Conservation (phyloP, 2,329 filamentous ascomycete genomes). For the Hymenoscyphus occultus region DNA sequence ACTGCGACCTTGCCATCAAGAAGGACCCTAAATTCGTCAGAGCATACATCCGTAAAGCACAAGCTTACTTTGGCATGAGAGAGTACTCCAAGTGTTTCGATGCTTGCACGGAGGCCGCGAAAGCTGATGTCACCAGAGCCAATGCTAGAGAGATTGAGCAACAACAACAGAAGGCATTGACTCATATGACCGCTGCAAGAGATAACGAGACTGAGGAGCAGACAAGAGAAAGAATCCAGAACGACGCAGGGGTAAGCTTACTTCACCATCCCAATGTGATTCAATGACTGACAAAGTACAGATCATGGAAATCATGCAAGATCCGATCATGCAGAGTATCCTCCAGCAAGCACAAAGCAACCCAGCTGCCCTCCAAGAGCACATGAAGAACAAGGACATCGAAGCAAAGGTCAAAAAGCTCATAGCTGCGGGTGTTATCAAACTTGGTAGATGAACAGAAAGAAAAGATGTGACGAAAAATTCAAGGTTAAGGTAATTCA, state of each 20-base stretch:
- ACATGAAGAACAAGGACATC: slow-evolving; percentile 91
- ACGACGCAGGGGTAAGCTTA: slow-evolving; percentile 77
- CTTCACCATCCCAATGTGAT: neutral
- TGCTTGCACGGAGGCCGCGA: slow-evolving; percentile 75
- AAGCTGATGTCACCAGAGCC: slow-evolving; percentile 72
- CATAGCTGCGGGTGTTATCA: slow-evolving; percentile 87
- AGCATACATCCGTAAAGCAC: slow-evolving; percentile 93
- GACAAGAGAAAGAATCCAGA: slow-evolving; percentile 85
- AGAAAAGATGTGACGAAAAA: slow-evolving; percentile 12
- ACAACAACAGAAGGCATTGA: slow-evolving; percentile 88
- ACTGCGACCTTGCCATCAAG: slow-evolving; percentile 89
- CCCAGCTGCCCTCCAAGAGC: slow-evolving; percentile 87
- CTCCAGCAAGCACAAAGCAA: slow-evolving; percentile 95
- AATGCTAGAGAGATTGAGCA: slow-evolving; percentile 90
- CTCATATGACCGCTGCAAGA: slow-evolving; percentile 83
- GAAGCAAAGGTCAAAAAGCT: slow-evolving; percentile 81
- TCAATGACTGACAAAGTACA: slow-evolving; percentile 24
- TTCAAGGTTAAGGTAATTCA: neutral
- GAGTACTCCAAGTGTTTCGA: slow-evolving; percentile 96
- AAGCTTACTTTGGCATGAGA: slow-evolving; percentile 95
- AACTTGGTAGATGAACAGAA: slow-evolving; percentile 52
- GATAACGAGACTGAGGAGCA: slow-evolving; percentile 96
- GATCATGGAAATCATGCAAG: slow-evolving; percentile 89
- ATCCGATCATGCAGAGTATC: slow-evolving; percentile 97
- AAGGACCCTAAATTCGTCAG: slow-evolving; percentile 89